Percentiles rank a stretch among this genome's conserved stretches.
These are phyloP conservation scores for Naematelia encephala DNA, from an alignment of 768 basidiomycete genomes.

Conservation along the genomic window DNA sequence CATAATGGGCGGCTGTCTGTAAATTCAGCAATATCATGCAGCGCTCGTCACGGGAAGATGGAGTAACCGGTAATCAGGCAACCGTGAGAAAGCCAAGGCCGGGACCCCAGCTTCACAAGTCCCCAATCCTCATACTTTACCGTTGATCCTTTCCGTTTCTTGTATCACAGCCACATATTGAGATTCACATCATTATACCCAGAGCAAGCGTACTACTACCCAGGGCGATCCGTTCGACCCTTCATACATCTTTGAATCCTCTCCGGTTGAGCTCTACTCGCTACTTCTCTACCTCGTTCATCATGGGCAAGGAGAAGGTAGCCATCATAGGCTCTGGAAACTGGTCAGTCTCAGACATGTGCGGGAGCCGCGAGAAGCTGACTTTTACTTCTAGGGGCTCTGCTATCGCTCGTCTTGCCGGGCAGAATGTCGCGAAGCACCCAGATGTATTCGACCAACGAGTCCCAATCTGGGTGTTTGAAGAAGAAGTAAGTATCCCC, in stretches of 20 bases:
- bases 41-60: too few relatives aligned
- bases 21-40: too few relatives aligned
- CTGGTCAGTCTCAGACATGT: slow-evolving; percentile 37
- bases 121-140: too few relatives aligned
- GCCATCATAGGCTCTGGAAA: slow-evolving; percentile 52
- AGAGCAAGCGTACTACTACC: not conserved
- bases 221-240: not conserved
- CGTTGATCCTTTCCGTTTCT: too few relatives aligned
- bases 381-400: slow-evolving; percentile 48
- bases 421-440: slow-evolving; percentile 49
- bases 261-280: not conserved
- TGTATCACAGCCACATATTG: too few relatives aligned
- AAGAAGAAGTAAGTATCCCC: slow-evolving; percentile 50
- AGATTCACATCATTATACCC: not conserved
- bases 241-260: not conserved
- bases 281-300: not conserved
- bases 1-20: slow-evolving; percentile 43
- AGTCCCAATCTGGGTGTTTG: slow-evolving; percentile 55
- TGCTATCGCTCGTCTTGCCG: slow-evolving; percentile 52
- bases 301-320: slow-evolving; percentile 47
- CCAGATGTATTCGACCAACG: slow-evolving; percentile 51
- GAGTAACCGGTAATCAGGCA: too few relatives aligned
- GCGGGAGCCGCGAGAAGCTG: not conserved
- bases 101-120: too few relatives aligned
- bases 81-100: too few relatives aligned